Conservation (phyloP, 495 filamentous ascomycete species). For the Xylona heveae region DNA sequence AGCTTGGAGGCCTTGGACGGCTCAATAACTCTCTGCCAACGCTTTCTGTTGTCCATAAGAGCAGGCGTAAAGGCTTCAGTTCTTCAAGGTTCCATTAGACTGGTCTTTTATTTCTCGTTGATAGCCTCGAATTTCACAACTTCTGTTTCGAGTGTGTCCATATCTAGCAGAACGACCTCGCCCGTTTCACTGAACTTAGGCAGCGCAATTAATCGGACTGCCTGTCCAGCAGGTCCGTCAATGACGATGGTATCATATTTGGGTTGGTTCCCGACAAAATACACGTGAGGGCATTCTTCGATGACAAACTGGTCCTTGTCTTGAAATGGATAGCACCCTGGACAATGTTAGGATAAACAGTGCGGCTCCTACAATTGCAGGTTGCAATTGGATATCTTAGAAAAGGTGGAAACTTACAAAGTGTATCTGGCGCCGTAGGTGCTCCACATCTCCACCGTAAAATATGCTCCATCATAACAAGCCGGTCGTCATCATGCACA, state of each 20-base stretch:
- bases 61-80: neutral
- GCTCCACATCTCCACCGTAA: conserved; percentile 77
- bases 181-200: conserved; percentile 65
- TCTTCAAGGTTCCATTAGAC: neutral
- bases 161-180: conserved; percentile 68
- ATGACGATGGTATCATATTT: conserved; percentile 59
- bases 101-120: conserved; percentile 20
- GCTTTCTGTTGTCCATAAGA: too few relatives aligned
- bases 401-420: conserved; percentile 40
- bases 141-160: conserved; percentile 61
- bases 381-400: neutral
- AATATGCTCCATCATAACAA: conserved; percentile 82
- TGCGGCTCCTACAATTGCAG: neutral
- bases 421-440: conserved; percentile 90
- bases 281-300: conserved; percentile 69
- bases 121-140: conserved; percentile 42
- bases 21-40: too few relatives aligned
- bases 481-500: conserved; percentile 45
- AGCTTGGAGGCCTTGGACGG: too few relatives aligned
- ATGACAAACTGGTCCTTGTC: conserved; percentile 74
- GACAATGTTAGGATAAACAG: conserved; percentile 6
- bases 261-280: conserved; percentile 75
- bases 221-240: conserved; percentile 32
- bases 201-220: conserved; percentile 53
- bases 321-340: conserved; percentile 93